Base-by-base conservation (phyloP, 768 basidiomycete species). In the Leccinum uliginosum region DNA sequence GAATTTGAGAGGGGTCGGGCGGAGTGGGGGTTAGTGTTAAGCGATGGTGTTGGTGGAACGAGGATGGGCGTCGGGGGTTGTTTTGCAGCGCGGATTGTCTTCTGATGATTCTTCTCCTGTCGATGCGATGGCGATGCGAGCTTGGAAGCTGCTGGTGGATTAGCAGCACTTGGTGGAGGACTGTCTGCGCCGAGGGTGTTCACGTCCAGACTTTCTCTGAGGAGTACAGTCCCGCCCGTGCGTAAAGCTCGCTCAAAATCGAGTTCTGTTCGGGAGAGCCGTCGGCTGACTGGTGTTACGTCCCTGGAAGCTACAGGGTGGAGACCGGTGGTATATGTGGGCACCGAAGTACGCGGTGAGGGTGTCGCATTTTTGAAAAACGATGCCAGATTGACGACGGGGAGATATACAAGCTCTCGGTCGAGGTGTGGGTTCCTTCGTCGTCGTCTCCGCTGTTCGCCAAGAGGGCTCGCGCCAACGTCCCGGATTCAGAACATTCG, bases 241-340 rank as follows among this genome's bases (percentile, higher is more conserved):
- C 76, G 79, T 62, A 93, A 71, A 12, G 85, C 90, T 65, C 85
- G 83, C 73, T 93, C 91, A 63, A 93, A 93, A 68, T 91, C 89
- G 67, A 87, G 76, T 73, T 91, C 89, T 30, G 84, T 83, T 40
- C 89, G 82, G 44, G 91, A 91, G 46, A 79, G 69, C 29, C 88
- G 81, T 55, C 83, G 81, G 53, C 75, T 76, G 30, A 66, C 64
- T 50, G 67, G 67, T 53, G 67, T 72, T 19, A 69, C 67, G 73
- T 86, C 83, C 51, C 75, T 75, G 11, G 82, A 79, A 2, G 77
- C 81, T 58, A 84, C 76, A 11, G 88, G 84, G 40, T 80, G 81
- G 19, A 87, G 78, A 35, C 79, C 75, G 38, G 72, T 57, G 5
- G 80, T 75, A 60, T 80, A 85, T 5, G 82, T 70, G 46, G 78